Evolutionary conservation across 2,329 filamentous ascomycete genomes (phyloP), one percentile per base, ranked within the genome.

Genomic region (Fusarium austroafricanum): DNA sequence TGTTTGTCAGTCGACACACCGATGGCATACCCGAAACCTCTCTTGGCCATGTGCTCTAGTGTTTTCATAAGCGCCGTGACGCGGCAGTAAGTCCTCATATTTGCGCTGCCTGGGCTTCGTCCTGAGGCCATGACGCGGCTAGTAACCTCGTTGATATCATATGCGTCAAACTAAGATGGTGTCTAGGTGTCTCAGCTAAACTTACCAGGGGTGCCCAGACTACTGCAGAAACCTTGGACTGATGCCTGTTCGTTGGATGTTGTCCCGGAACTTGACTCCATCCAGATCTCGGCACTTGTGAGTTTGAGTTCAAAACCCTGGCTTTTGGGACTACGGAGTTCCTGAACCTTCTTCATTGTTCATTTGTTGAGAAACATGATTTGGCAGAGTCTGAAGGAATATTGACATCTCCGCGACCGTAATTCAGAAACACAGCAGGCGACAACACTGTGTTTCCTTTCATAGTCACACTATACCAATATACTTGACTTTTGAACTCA

Each of bases 41-140:
- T 44, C 23, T 29, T 26, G 14, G 20, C 26, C 17, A 55, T 52
- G 20, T 44, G 49, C 49, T 44, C 37, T 31, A 52, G 18, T 17
- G 18, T 33, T 31, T 39, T 38, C 44, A 67, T 52, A 69, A 67
- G 51, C 49, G 61, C 44, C 26, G 31, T 56, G 47, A 58, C 26
- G 52, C 56, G 43, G 42, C 39, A 42, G 39, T 58, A 20, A 31
- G 38, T 20, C 40, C 6, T 53, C 20, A 28, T 20, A 37, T 40
- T 39, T 37, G 23, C 44, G 15, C 21, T 47, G 31, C 37, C n/a
- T 29, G 18, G 23, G 31, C 10, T 21, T 23, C 35, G 17, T 42
- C 18, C 45, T 62, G 56, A 62, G 58, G 49, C 49, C 56, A 64
- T 68, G 59, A 67, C 52, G 54, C 54, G 60, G 55, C 50, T 67